Conservation (phyloP, 2,329 filamentous ascomycete species). For the Diaporthe humulicola region DNA sequence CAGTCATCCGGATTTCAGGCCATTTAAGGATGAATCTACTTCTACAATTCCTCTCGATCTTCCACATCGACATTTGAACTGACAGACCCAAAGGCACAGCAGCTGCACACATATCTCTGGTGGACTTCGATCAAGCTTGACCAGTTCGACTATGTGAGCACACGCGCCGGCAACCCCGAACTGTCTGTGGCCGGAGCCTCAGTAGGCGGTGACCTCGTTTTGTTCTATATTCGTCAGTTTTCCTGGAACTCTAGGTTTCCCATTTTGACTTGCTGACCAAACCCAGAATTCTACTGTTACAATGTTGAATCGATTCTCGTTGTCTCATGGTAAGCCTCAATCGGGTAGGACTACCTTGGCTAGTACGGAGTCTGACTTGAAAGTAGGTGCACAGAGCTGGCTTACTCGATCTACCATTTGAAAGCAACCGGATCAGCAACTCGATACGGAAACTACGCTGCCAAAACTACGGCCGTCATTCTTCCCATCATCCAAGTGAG, state of each 20-base stretch:
- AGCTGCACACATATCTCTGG: conserved; percentile 55
- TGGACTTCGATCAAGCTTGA: conserved; percentile 56
- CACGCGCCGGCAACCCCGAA: conserved; percentile 54
- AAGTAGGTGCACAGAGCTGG: conserved; percentile 53
- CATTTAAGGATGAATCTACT: not conserved
- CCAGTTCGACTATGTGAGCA: conserved; percentile 53
- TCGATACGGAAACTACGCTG: conserved; percentile 45
- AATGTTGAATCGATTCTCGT: conserved; percentile 62
- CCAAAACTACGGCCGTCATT: conserved; percentile 52
- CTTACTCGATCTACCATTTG: conserved; percentile 51
- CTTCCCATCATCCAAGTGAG: conserved; percentile 53
- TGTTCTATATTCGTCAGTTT: conserved; percentile 63
- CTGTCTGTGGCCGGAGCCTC: conserved; percentile 58
- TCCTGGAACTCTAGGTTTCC: too few species aligned
- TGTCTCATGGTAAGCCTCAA: conserved; percentile 57
- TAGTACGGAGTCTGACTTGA: not conserved
- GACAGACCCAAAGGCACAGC: conserved; percentile 47
- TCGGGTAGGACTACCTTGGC: not conserved
- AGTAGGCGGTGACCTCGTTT: conserved; percentile 54
- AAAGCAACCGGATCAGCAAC: conserved; percentile 42
- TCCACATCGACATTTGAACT: not conserved
- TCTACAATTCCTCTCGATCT: not conserved
- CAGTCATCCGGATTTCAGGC: not conserved
- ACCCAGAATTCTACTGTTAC: conserved; percentile 62
- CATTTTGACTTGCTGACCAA: conserved; percentile 36